These are phyloP conservation scores for Colletotrichum eremochloae DNA, from an alignment of 2,329 filamentous ascomycete genomes.

Conservation along the genomic window DNA sequence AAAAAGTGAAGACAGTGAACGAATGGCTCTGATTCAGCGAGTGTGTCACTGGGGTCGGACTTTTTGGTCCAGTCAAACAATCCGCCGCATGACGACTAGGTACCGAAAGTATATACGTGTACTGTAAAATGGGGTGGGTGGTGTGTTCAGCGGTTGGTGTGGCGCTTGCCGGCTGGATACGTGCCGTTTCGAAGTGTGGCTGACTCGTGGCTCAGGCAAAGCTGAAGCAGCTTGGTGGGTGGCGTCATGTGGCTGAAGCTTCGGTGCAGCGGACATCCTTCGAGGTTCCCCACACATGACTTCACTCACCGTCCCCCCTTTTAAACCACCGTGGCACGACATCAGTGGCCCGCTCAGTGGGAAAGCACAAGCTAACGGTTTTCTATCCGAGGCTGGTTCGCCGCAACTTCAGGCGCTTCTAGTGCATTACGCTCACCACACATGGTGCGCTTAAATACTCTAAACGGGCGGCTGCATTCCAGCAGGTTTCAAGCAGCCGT, in stretches of 20 bases:
- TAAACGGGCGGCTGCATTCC: background rate
- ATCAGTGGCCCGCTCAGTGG: conserved; percentile 28
- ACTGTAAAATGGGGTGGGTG: no score
- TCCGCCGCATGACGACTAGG: conserved; percentile 9
- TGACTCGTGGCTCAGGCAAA: conserved; percentile 3
- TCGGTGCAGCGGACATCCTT: conserved; percentile 12
- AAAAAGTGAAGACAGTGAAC: background rate
- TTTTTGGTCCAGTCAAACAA: conserved; percentile 16
- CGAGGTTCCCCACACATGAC: conserved; percentile 1
- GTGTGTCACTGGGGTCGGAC: conserved; percentile 3
- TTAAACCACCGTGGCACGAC: conserved; percentile 35
- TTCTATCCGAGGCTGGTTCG: conserved; percentile 14
- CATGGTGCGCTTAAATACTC: no score
- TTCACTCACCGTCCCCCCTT: conserved; percentile 2
- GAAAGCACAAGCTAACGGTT: conserved; percentile 4
- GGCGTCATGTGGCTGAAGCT: conserved; percentile 13
- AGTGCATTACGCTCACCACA: no score
- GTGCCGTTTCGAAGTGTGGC: conserved; percentile 14
- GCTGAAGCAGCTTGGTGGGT: background rate
- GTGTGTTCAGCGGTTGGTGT: background rate
- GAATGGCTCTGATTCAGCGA: background rate
- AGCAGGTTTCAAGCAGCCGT: background rate
- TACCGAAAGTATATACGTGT: background rate
- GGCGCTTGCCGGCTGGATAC: conserved; percentile 14
- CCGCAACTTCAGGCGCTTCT: background rate